A percentile compares a stretch with the other conserved stretches of the same genome.
These are phyloP conservation scores for Dictyostelium firmibasis DNA, from an alignment of 78 protist genomes.

Conservation along the genomic window DNA sequence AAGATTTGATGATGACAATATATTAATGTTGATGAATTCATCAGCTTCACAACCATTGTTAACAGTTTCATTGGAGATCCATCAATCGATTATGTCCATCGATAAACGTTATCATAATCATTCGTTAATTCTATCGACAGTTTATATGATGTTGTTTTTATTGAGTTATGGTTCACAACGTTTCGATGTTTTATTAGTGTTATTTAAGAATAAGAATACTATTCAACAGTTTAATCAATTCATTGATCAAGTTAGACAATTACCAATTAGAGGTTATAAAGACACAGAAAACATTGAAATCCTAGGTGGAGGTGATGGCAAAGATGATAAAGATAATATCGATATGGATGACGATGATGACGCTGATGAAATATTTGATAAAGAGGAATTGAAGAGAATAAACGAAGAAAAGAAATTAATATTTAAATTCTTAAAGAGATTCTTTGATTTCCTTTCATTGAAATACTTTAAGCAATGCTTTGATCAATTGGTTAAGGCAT, in stretches of 20 bases:
- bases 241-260: background rate
- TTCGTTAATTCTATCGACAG: background rate
- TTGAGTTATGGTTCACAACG: constrained; percentile 32
- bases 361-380: background rate
- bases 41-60: background rate
- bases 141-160: constrained; percentile 29
- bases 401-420: background rate
- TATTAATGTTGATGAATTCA: background rate
- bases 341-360: background rate
- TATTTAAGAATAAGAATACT: background rate
- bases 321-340: background rate
- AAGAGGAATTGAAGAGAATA: background rate
- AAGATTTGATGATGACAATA: constrained; percentile 17
- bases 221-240: background rate
- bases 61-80: background rate
- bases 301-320: background rate
- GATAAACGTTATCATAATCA: background rate
- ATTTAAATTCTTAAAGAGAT: background rate
- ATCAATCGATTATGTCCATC: background rate
- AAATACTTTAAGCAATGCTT: background rate
- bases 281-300: background rate
- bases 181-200: constrained; percentile 22
- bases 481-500: background rate
- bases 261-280: background rate
- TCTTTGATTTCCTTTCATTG: background rate